Conservation (phyloP, 495 filamentous ascomycete genomes). For the Hypoxylon fuscum region DNA sequence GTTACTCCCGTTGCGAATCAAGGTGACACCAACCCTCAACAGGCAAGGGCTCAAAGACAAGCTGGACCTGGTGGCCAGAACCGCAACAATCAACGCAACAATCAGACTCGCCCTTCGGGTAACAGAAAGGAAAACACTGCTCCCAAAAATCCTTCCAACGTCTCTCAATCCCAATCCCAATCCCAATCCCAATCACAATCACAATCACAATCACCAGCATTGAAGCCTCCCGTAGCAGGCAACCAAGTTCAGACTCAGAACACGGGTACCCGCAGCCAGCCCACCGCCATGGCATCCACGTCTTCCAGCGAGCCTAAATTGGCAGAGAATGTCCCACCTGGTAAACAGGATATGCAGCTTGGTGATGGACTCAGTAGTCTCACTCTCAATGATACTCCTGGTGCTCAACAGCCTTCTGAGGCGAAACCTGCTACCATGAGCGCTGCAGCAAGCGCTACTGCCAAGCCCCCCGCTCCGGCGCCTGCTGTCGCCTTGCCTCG, state of each 20-base stretch:
- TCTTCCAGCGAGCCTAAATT: constrained; percentile 8
- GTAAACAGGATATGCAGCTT: constrained; percentile 10
- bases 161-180: constrained; percentile 17
- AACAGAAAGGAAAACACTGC: constrained; percentile 32
- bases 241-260: constrained; percentile 29
- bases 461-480: constrained; percentile 22
- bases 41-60: constrained; percentile 19
- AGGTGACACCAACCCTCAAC: constrained; percentile 36
- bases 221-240: constrained; percentile 28
- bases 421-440: no score
- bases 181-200: no score
- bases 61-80: constrained; percentile 5
- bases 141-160: constrained; percentile 5
- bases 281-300: constrained; percentile 10
- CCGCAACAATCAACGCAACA: constrained; percentile 3
- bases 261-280: constrained; percentile 43
- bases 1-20: constrained; percentile 34
- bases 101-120: background rate
- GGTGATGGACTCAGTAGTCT: constrained; percentile 17
- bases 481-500: constrained; percentile 34
- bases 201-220: constrained; percentile 15
- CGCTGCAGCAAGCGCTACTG: background rate
- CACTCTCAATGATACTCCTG: constrained; percentile 19
- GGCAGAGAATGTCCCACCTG: constrained; percentile 7
- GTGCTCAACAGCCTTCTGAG: constrained; percentile 3